Evolutionary conservation across 2,329 filamentous ascomycete genomes (phyloP), one percentile per base, ranked within the genome.

Genomic region (Ophiocordyceps camponoti-floridani): DNA sequence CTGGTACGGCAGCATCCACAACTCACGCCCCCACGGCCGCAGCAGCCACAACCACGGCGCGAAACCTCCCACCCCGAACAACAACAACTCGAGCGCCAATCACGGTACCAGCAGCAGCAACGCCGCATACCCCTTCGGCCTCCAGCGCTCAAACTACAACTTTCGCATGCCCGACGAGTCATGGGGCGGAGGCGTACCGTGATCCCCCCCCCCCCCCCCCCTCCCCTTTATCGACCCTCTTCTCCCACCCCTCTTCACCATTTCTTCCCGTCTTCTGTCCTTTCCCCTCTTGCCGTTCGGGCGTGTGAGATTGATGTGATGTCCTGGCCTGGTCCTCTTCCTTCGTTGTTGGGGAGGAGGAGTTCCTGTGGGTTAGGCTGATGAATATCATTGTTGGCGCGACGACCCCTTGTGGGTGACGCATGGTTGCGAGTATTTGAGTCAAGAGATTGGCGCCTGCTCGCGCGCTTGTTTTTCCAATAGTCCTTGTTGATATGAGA

Each of bases 81-180:
- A 18, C 42, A 38, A 4, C 42, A 35, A 6, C 16, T 9, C 12
- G 35, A 40, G 13, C 44, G 23, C 23, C 23, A 23, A 23, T 23
- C 23, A 23, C 23, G 41, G 4, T 33, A 42, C 31, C 46, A 47
- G 9, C 43, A 43, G 8, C 14, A 19, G 9, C 47, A 49, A 18
- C 30, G 37, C 16, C 30, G 50, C 53, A 11, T 51, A 51, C 45
- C 41, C 48, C 11, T 18, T 49, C 5, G 48, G 46, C n/a, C 46
- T 47, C 19, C 51, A 56, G 26, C 46, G 50, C n/a, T 48, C 53
- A 14, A 50, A 47, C 31, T 58, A 57, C 35, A 54, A 47, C 49
- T 58, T 28, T n/a, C 14, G 26, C 4, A 41, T 27, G 14, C 35
- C 35, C 6, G 46, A 49, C 9, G 50, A 50, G 40, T 42, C 48